Base-by-base conservation (phyloP, 2,329 filamentous ascomycete genomes). In the Aspergillus luchuensis region DNA sequence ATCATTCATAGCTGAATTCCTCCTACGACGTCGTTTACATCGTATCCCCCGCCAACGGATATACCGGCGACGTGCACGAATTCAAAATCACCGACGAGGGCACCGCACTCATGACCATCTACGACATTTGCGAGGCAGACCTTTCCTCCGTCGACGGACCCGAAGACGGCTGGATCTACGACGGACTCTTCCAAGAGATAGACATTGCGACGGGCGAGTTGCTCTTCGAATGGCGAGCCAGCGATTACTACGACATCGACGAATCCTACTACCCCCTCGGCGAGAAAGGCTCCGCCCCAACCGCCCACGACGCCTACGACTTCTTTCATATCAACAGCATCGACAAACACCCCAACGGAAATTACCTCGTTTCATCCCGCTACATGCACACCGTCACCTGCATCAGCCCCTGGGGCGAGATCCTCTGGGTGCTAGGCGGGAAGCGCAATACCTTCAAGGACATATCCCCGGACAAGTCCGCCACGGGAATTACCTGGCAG, bases 291-390 rank as follows among this genome's bases (percentile, higher is more conserved):
- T 51, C 58, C 47, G 64, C 59, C 28, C 66, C 69, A 17, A 63
- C 56, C 8, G 53, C 49, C 41, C 62, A 78, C 3, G 84, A 78
- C 38, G 68, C 79, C 4, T 85, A 78, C 72, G 83, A 85, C 66
- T 85, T 80, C 66, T 83, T 84, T 67, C 53, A 56, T 8, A 56
- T 56, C 53, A 28, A 56, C 82, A 82, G 79, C 45, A 74, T 83
- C 58, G 80, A 81, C 69, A 84, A 84, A 69, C 78, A 82, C 81
- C 78, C 53, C 25, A 30, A 56, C 28, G 53, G 53, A 23, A 56
- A 45, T n/a, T 56, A 56, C 19, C 53, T 56, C 8, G 30, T 56
- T 2, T 56, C 53, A 3, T 72, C 75, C 1, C 77, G 81, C 15
- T 77, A 73, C 36, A 65, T 66, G 15, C 68, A 72, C 43, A 62